Evolutionary conservation across 2,329 filamentous ascomycete genomes (phyloP).

Genomic region (Coniella lustricola): DNA sequence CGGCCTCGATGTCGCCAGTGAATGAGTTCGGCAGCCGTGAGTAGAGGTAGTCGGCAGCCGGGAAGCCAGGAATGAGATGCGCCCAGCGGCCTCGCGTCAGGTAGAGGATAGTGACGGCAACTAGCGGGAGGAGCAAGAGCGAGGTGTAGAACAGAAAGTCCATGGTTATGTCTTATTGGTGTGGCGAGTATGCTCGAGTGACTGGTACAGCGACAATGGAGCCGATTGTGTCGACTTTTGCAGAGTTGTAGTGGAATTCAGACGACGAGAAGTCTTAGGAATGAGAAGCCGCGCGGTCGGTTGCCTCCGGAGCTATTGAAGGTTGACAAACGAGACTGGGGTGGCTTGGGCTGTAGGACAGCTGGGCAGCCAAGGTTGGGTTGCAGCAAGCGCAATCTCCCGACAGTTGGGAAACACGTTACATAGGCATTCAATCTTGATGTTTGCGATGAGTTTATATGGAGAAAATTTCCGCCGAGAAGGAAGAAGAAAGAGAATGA

Average conservation of each 20-base stretch:
- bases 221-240: too few species aligned
- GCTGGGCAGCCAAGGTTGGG: too few species aligned
- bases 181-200: not conserved
- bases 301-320: too few species aligned
- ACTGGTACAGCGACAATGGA: too few species aligned
- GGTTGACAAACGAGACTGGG: too few species aligned
- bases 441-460: not conserved
- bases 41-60: constrained; percentile 60
- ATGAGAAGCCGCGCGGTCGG: too few species aligned
- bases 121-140: constrained; percentile 58
- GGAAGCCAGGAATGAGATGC: constrained; percentile 46
- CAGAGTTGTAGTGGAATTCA: too few species aligned
- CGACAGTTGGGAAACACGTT: too few species aligned
- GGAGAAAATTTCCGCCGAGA: not conserved
- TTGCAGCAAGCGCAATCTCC: not conserved
- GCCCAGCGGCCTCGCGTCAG: constrained; percentile 74
- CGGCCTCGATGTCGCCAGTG: constrained; percentile 77
- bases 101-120: constrained; percentile 70
- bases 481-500: not conserved
- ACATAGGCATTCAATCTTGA: too few species aligned
- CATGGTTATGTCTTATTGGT: constrained; percentile 46
- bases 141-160: constrained; percentile 74
- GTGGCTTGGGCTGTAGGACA: not conserved
- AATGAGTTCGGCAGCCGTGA: constrained; percentile 71
- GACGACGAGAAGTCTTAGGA: too few species aligned